Conservation (phyloP, 2,329 filamentous ascomycete genomes). For the Ceratocystis variospora region DNA sequence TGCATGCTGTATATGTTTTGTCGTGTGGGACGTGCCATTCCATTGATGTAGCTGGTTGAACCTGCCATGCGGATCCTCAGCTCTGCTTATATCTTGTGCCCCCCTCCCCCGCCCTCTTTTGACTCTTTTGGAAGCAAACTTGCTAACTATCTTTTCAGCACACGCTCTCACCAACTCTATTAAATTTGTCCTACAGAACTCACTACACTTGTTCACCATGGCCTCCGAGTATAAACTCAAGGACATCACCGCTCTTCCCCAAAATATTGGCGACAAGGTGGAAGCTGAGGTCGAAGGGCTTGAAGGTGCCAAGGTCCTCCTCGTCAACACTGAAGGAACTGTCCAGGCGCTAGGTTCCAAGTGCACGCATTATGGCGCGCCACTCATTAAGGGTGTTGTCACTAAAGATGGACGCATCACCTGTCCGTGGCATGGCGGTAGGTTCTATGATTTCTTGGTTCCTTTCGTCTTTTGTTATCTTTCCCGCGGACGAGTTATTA, state of each 20-base stretch:
- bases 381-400: slow-evolving; percentile 72
- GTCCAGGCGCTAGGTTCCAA: slow-evolving; percentile 69
- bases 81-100: not conserved
- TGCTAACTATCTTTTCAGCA: not conserved
- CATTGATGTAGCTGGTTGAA: not conserved
- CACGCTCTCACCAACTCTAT: not conserved
- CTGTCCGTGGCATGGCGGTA: slow-evolving; percentile 94
- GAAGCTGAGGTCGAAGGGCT: slow-evolving; percentile 87
- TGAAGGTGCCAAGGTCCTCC: slow-evolving; percentile 69
- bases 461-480: no score
- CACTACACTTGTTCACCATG: slow-evolving; percentile 13
- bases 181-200: not conserved
- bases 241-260: slow-evolving; percentile 55
- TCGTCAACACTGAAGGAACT: slow-evolving; percentile 64
- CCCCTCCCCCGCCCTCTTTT: not conserved
- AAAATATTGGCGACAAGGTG: slow-evolving; percentile 54
- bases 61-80: not conserved
- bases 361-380: slow-evolving; percentile 87
- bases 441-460: slow-evolving; percentile 23
- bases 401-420: slow-evolving; percentile 70
- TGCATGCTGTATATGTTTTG: not conserved
- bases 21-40: not conserved
- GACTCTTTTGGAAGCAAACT: not conserved
- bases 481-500: not conserved
- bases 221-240: slow-evolving; percentile 56